Percentiles rank a stretch among this genome's conserved stretches.
Evolutionary conservation across 371 early-diverging fungal genomes (phyloP).

Genomic region (Phascolomyces articulosus): DNA sequence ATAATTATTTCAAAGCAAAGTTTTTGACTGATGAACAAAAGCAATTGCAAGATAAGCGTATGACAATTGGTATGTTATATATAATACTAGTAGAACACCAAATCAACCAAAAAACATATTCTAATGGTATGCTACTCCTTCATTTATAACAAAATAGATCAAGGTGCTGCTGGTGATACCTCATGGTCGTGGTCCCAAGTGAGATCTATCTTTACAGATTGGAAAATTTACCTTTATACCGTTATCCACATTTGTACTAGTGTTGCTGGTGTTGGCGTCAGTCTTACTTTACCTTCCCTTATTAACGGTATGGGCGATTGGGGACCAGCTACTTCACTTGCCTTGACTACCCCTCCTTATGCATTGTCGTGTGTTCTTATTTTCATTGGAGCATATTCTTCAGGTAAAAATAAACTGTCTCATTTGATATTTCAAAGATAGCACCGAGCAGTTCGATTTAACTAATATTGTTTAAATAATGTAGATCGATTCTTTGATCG

Average conservation of each 20-base stretch:
- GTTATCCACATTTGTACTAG: conserved; percentile 33
- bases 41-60: conserved; percentile 41
- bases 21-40: conserved; percentile 59
- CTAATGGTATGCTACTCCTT: not conserved
- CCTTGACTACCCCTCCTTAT: conserved; percentile 41
- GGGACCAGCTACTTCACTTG: conserved; percentile 29
- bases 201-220: conserved; percentile 34
- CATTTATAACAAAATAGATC: conserved; percentile 19
- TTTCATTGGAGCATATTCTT: conserved; percentile 31
- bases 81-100: not conserved
- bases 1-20: conserved; percentile 52
- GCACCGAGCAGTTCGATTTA: not conserved
- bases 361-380: conserved; percentile 18
- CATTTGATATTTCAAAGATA: not conserved
- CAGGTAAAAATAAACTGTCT: conserved; percentile 2
- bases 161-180: conserved; percentile 32
- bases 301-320: conserved; percentile 38
- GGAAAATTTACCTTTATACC: conserved; percentile 38
- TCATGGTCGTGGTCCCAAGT: conserved; percentile 46
- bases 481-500: conserved; percentile 31
- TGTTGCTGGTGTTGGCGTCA: conserved; percentile 34
- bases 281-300: conserved; percentile 35
- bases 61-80: conserved; percentile 36
- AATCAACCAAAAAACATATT: too few relatives aligned
- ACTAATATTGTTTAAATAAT: not conserved